A percentile compares a stretch with the other conserved stretches of the same genome.
Conservation (phyloP, 1,139 yeast species). For the Yamadazyma diospyri region DNA sequence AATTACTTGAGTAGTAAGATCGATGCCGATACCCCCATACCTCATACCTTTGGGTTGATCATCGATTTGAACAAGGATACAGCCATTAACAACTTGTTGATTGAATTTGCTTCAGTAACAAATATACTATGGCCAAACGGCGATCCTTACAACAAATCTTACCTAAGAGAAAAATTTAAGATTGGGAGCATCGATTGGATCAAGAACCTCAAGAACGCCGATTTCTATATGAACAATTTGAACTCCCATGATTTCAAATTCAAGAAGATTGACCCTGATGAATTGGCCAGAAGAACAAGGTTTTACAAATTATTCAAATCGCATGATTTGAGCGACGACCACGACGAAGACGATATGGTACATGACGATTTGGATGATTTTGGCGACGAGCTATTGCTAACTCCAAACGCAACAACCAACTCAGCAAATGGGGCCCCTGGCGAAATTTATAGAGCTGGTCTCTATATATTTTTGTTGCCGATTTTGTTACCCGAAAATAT, state of each 20-base stretch:
- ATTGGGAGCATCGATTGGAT: constrained; percentile 50
- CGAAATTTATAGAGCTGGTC: constrained; percentile 57
- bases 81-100: constrained; percentile 24
- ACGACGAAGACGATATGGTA: constrained; percentile 7
- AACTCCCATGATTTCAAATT: constrained; percentile 34
- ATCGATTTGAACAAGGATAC: constrained; percentile 38
- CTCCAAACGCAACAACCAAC: not conserved
- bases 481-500: constrained; percentile 64
- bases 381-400: constrained; percentile 1
- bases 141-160: constrained; percentile 44
- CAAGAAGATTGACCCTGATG: constrained; percentile 28
- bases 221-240: constrained; percentile 40
- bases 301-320: constrained; percentile 28
- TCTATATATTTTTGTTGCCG: constrained; percentile 75
- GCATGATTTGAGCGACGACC: constrained; percentile 14
- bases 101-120: constrained; percentile 33
- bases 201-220: constrained; percentile 40
- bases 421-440: constrained; percentile 4
- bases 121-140: constrained; percentile 54
- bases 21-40: constrained; percentile 41
- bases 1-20: constrained; percentile 40
- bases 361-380: constrained; percentile 8
- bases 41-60: constrained; percentile 46
- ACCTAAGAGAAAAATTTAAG: constrained; percentile 44
- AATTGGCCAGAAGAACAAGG: constrained; percentile 35